These are phyloP conservation scores for Hanseniaspora singularis DNA, from an alignment of 805 yeast species.

Conservation along the genomic window DNA sequence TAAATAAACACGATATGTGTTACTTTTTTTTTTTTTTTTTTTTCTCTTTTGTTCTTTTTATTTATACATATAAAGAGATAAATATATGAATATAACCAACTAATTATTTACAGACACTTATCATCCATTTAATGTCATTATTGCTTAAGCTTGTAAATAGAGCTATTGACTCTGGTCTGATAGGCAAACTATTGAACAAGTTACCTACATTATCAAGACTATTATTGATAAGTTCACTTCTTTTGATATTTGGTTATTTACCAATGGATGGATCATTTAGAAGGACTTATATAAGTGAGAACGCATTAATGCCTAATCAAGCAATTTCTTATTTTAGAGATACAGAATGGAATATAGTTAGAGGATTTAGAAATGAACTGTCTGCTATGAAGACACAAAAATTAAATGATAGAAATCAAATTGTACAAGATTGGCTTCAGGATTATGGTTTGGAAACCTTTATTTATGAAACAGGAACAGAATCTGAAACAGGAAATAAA, in stretches of 20 bases:
- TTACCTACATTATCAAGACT: slow-evolving; percentile 37
- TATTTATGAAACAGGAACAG: slow-evolving; percentile 33
- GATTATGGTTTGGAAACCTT: slow-evolving; percentile 63
- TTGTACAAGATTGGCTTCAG: slow-evolving; percentile 47
- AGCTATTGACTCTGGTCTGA: slow-evolving; percentile 34
- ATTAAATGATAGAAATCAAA: slow-evolving; percentile 32
- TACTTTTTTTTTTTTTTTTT: too few species aligned
- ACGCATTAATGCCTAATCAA: slow-evolving; percentile 94
- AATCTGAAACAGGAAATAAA: not conserved
- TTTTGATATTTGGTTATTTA: slow-evolving; percentile 45
- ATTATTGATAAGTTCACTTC: slow-evolving; percentile 37
- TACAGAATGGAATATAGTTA: slow-evolving; percentile 80
- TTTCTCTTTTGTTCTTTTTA: not conserved
- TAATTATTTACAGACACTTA: too few species aligned
- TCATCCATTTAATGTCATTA: slow-evolving; percentile 42
- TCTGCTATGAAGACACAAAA: slow-evolving; percentile 25
- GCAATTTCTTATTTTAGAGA: slow-evolving; percentile 86
- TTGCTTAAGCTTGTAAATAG: slow-evolving; percentile 36
- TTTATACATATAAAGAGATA: not conserved
- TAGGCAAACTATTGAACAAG: slow-evolving; percentile 35
- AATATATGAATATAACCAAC: not conserved
- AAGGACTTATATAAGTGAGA: slow-evolving; percentile 79
- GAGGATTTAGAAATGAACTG: slow-evolving; percentile 59
- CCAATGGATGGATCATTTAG: slow-evolving; percentile 78
- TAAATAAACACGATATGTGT: too few species aligned